phyloP scores from a whole-genome alignment of 768 basidiomycete genomes.

The Coprinopsis sp. region DNA sequence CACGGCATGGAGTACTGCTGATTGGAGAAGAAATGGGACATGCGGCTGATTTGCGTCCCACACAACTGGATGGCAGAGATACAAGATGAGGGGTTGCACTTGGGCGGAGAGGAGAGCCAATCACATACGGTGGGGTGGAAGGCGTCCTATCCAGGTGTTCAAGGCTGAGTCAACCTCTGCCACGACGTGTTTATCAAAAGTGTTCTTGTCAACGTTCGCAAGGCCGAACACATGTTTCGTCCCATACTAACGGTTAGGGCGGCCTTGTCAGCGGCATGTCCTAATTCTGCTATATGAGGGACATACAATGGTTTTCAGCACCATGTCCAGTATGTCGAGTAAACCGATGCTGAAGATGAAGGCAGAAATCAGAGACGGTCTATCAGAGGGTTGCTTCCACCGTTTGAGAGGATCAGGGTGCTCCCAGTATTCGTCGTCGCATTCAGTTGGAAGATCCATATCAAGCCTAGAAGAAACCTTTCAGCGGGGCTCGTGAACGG shows the following conservation, averaged over 20 bases:
- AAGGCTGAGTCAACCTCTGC: constrained; percentile 67
- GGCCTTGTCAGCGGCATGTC: not conserved
- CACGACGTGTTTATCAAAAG: constrained; percentile 68
- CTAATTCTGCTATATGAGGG: not conserved
- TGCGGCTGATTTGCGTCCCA: constrained; percentile 49
- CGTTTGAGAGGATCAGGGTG: constrained; percentile 47
- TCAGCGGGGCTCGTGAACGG: not conserved
- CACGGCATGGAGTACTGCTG: constrained; percentile 45
- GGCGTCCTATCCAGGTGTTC: constrained; percentile 64
- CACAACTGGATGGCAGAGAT: constrained; percentile 29
- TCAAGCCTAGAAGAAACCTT: constrained; percentile 54
- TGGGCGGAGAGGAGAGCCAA: not conserved
- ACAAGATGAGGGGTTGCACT: not conserved
- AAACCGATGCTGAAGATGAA: constrained; percentile 57
- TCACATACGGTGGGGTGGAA: constrained; percentile 60
- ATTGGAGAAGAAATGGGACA: constrained; percentile 50
- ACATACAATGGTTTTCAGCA: constrained; percentile 59
- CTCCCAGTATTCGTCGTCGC: constrained; percentile 72
- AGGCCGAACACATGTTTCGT: constrained; percentile 62
- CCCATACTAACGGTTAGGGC: constrained; percentile 51
- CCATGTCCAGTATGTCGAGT: constrained; percentile 58
- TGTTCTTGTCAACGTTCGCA: constrained; percentile 39
- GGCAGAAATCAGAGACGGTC: constrained; percentile 51
- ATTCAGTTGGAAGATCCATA: constrained; percentile 58
- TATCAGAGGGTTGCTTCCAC: constrained; percentile 66